phyloP scores from a whole-genome alignment of 2,329 filamentous ascomycete genomes.

The Nemania bipapillata region DNA sequence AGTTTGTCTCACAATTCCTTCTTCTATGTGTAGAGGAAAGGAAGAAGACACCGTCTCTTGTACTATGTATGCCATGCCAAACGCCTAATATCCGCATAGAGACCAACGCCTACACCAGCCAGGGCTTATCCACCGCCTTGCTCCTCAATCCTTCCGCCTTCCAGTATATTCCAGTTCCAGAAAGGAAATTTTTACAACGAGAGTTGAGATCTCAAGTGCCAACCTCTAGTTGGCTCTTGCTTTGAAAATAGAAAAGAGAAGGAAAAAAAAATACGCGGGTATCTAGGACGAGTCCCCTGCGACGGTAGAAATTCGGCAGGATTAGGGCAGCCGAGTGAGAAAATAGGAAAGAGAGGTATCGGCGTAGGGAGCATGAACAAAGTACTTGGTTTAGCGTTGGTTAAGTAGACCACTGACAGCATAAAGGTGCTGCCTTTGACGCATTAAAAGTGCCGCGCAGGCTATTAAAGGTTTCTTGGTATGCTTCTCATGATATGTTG shows the following conservation, averaged over 20 bases:
- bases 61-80: slow-evolving; percentile 22
- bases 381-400: neutral
- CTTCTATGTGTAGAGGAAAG: slow-evolving; percentile 10
- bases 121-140: slow-evolving; percentile 31
- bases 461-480: slow-evolving; percentile 11
- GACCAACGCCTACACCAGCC: slow-evolving; percentile 31
- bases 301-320: slow-evolving; percentile 32
- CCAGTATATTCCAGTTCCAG: slow-evolving; percentile 42
- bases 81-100: slow-evolving; percentile 22
- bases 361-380: slow-evolving; percentile 18
- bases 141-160: slow-evolving; percentile 36
- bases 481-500: slow-evolving; percentile 45
- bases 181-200: slow-evolving; percentile 34
- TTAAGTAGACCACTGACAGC: slow-evolving; percentile 17
- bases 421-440: slow-evolving; percentile 10
- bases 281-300: slow-evolving; percentile 29
- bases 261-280: slow-evolving; percentile 8
- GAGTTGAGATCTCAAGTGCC: slow-evolving; percentile 24
- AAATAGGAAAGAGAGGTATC: slow-evolving; percentile 26
- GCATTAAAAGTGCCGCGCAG: slow-evolving; percentile 19
- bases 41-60: slow-evolving; percentile 7
- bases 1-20: slow-evolving; percentile 24
- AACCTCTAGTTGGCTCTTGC: slow-evolving; percentile 3
- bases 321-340: slow-evolving; percentile 39
- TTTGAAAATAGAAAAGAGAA: slow-evolving; percentile 19